phyloP scores from a whole-genome alignment of 352 stramenopile species.

The Aphanomyces stellatus region DNA sequence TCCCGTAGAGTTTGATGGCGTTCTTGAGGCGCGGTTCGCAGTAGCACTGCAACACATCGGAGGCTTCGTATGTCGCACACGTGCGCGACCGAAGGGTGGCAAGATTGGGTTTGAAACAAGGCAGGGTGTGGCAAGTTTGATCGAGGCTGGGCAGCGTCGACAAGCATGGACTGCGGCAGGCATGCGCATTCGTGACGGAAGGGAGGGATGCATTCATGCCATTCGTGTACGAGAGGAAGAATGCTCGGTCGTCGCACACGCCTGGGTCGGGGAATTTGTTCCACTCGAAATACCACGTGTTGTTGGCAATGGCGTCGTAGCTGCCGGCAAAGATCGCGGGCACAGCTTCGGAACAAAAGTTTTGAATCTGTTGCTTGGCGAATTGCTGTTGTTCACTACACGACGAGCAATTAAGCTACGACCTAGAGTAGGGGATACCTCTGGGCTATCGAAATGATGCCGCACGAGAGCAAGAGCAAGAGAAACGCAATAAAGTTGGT shows the following conservation, averaged over 20 bases:
- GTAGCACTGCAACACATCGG: constrained; percentile 63
- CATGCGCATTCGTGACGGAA: background rate
- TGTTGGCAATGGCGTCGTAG: background rate
- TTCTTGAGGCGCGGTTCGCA: constrained; percentile 45
- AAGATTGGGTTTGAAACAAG: constrained; percentile 49
- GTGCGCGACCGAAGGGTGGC: constrained; percentile 22
- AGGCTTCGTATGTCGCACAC: constrained; percentile 58
- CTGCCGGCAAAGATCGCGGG: constrained; percentile 7
- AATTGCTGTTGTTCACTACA: constrained; percentile 13
- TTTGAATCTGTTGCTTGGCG: background rate
- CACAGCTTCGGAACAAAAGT: constrained; percentile 17
- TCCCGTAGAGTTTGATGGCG: constrained; percentile 38
- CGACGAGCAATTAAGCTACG: background rate
- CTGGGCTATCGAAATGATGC: constrained; percentile 70
- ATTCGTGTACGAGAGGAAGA: constrained; percentile 6
- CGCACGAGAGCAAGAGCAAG: constrained; percentile 59
- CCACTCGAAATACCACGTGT: constrained; percentile 7
- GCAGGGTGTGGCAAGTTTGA: constrained; percentile 45
- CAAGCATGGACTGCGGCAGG: constrained; percentile 56
- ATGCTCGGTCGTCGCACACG: background rate
- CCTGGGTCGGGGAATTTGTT: background rate
- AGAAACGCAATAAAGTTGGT: constrained; percentile 71
- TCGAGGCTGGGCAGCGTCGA: constrained; percentile 23
- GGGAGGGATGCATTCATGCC: background rate
- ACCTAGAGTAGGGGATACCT: constrained; percentile 16